Percentiles rank a stretch among this genome's conserved stretches.
phyloP scores from a whole-genome alignment of 345 rosid species.

The Gossypium rotundifolium region DNA sequence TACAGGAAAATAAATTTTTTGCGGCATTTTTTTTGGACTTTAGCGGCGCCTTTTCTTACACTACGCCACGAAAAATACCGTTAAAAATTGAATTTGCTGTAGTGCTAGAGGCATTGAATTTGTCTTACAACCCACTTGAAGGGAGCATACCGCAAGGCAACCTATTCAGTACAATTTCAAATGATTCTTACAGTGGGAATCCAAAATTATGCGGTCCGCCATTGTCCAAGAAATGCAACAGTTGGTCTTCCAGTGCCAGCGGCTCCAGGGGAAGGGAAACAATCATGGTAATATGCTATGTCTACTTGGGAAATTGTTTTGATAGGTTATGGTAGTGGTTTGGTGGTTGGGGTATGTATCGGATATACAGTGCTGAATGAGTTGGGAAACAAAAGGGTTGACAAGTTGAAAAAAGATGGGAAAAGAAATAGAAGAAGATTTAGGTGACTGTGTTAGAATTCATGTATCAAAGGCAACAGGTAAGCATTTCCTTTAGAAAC shows the following conservation, averaged over 20 bases:
- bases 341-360: not conserved
- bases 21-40: too few species aligned
- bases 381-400: not conserved
- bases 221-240: not conserved
- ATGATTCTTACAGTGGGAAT: not conserved
- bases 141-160: too few species aligned
- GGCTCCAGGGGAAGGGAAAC: not conserved
- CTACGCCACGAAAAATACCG: too few species aligned
- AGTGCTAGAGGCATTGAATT: not conserved
- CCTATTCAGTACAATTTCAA: not conserved
- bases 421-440: not conserved
- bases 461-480: not conserved
- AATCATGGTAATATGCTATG: not conserved
- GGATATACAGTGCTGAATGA: not conserved
- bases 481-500: not conserved
- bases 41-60: too few species aligned
- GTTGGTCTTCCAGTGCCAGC: not conserved
- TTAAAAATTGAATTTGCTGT: too few species aligned
- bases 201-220: not conserved
- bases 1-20: too few species aligned
- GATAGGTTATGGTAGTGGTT: not conserved
- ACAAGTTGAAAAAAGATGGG: not conserved
- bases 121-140: conserved; percentile 1
- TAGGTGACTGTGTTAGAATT: not conserved
- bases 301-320: not conserved